A percentile compares a stretch with the other conserved stretches of the same genome.
These are phyloP conservation scores for Hypoxylon trugodes DNA, from an alignment of 495 filamentous ascomycete genomes.

Conservation along the genomic window DNA sequence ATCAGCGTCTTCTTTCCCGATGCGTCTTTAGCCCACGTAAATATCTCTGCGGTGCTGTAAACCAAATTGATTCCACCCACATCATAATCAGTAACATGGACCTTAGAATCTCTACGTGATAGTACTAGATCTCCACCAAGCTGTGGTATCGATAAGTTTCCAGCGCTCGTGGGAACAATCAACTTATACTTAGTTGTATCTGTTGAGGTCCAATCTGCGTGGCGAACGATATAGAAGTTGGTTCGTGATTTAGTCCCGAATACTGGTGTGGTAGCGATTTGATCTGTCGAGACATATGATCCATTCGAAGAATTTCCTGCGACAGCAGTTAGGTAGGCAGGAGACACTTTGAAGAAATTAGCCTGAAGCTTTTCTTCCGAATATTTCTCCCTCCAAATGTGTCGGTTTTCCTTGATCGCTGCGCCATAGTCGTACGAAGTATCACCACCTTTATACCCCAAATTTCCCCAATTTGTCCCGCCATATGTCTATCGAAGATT, in stretches of 20 bases:
- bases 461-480: slow-evolving; percentile 84
- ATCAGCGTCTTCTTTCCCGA: slow-evolving; percentile 57
- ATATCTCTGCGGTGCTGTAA: slow-evolving; percentile 80
- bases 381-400: slow-evolving; percentile 76
- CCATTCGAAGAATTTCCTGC: slow-evolving; percentile 50
- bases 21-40: slow-evolving; percentile 55
- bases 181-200: slow-evolving; percentile 68
- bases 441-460: slow-evolving; percentile 75
- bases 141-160: slow-evolving; percentile 70
- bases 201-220: slow-evolving; percentile 65
- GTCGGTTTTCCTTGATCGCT: slow-evolving; percentile 67
- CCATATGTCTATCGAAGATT: slow-evolving; percentile 63
- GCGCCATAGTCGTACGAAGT: slow-evolving; percentile 78
- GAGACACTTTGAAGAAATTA: slow-evolving; percentile 75
- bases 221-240: slow-evolving; percentile 71
- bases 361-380: slow-evolving; percentile 77
- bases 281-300: slow-evolving; percentile 56
- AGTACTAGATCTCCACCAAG: slow-evolving; percentile 68
- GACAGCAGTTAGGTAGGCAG: slow-evolving; percentile 66
- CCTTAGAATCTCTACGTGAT: slow-evolving; percentile 76
- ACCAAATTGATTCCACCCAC: slow-evolving; percentile 68
- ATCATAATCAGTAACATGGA: slow-evolving; percentile 76
- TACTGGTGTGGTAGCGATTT: slow-evolving; percentile 68
- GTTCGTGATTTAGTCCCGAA: slow-evolving; percentile 54
- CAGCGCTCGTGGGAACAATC: slow-evolving; percentile 66